Evolutionary conservation across 768 basidiomycete genomes (phyloP).

Genomic region (Lactarius vividus): DNA sequence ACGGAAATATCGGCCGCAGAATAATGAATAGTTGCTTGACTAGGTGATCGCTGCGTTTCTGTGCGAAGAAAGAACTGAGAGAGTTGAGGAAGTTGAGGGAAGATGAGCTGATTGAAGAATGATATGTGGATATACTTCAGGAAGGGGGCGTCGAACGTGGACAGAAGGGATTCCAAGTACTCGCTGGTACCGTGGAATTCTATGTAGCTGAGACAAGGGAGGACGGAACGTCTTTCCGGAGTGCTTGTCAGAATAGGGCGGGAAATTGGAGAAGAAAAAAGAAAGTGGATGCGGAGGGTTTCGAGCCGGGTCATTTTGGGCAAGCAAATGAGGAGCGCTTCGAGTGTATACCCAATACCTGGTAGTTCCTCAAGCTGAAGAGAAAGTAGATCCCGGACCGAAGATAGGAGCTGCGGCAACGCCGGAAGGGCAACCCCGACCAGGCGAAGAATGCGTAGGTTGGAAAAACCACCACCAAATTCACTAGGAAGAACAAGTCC

Average conservation of each 20-base stretch:
- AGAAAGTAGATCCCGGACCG: background rate
- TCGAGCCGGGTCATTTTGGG: background rate
- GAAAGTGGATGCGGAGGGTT: constrained; percentile 2
- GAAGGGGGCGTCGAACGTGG: background rate
- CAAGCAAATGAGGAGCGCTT: background rate
- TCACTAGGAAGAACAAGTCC: background rate
- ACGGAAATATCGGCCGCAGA: background rate
- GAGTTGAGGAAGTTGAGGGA: background rate
- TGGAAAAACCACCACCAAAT: background rate
- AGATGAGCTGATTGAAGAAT: constrained; percentile 1
- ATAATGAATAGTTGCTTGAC: background rate
- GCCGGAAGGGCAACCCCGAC: background rate
- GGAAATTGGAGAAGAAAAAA: background rate
- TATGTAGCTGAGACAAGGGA: background rate
- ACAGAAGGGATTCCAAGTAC: constrained; percentile 6
- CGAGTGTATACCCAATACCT: background rate
- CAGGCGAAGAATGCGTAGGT: background rate
- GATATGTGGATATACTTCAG: constrained; percentile 1
- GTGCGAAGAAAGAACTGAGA: background rate
- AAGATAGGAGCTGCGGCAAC: background rate
- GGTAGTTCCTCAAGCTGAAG: constrained; percentile 10
- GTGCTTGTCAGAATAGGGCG: background rate
- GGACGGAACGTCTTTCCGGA: background rate
- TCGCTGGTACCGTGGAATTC: constrained; percentile 5
- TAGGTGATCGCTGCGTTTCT: background rate